These are phyloP conservation scores for Suhomyces yuchorum DNA, from an alignment of 1,139 yeast species.

Conservation along the genomic window DNA sequence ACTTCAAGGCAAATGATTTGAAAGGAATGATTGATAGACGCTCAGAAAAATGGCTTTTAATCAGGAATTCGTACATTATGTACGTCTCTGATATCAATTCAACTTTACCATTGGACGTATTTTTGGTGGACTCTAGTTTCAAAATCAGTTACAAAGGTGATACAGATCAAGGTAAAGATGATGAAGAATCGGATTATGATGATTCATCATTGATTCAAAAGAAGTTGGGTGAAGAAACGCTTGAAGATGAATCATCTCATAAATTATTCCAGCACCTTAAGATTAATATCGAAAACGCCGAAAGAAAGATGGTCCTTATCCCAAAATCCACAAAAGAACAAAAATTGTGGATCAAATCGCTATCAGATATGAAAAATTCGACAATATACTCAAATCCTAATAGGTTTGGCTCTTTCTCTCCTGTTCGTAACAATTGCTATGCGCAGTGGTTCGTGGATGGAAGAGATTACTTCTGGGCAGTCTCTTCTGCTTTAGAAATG, in stretches of 20 bases:
- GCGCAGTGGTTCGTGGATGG: slow-evolving; percentile 99
- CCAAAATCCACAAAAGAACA: slow-evolving; percentile 74
- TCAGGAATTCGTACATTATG: slow-evolving; percentile 81
- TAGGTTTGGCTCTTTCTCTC: slow-evolving; percentile 90
- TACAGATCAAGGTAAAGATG: slow-evolving; percentile 32
- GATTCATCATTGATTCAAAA: slow-evolving; percentile 36
- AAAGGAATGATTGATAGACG: slow-evolving; percentile 87
- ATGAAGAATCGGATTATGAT: slow-evolving; percentile 51
- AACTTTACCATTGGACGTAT: slow-evolving; percentile 88
- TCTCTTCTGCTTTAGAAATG: slow-evolving; percentile 87
- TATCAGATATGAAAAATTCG: slow-evolving; percentile 65
- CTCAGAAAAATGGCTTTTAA: slow-evolving; percentile 87
- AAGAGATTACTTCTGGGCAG: slow-evolving; percentile 95
- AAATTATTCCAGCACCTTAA: slow-evolving; percentile 47
- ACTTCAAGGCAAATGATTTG: slow-evolving; percentile 76
- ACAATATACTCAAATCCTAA: slow-evolving; percentile 73
- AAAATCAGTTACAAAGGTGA: slow-evolving; percentile 55
- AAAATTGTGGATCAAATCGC: slow-evolving; percentile 74
- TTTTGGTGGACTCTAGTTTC: slow-evolving; percentile 75
- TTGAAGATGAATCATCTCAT: slow-evolving; percentile 23
- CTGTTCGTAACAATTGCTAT: slow-evolving; percentile 77
- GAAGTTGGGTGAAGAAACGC: slow-evolving; percentile 25
- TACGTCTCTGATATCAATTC: slow-evolving; percentile 85
- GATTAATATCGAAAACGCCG: slow-evolving; percentile 75
- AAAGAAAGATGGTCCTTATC: slow-evolving; percentile 72